Percentiles rank a stretch among this genome's conserved stretches.
These are phyloP conservation scores for Podaxis sp. DNA, from an alignment of 768 basidiomycete species.

Conservation along the genomic window DNA sequence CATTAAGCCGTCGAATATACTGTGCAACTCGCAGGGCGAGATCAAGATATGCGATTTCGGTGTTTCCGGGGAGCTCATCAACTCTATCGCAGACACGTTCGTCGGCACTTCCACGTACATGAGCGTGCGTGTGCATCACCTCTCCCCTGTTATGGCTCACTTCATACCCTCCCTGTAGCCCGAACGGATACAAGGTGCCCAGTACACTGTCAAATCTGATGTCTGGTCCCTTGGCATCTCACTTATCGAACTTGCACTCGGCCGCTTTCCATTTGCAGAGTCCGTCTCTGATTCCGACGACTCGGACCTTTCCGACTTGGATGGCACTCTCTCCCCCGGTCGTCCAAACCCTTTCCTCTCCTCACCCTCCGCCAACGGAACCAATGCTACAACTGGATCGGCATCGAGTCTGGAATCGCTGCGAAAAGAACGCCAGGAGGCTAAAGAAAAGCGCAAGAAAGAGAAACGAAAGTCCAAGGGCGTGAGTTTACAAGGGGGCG, in stretches of 20 bases:
- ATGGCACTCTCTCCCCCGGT: constrained; percentile 73
- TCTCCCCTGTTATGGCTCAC: constrained; percentile 7
- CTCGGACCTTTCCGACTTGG: constrained; percentile 55
- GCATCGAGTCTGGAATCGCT: constrained; percentile 12
- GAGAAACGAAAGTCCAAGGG: constrained; percentile 88
- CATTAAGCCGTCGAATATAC: constrained; percentile 98
- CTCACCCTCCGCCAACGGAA: not conserved
- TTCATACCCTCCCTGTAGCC: constrained; percentile 51
- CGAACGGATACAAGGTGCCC: constrained; percentile 97
- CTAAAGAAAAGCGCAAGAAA: constrained; percentile 39
- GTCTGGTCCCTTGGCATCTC: constrained; percentile 99
- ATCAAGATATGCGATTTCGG: constrained; percentile 99
- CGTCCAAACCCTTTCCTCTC: constrained; percentile 49
- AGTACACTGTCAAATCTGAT: constrained; percentile 98
- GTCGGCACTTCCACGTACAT: constrained; percentile 99
- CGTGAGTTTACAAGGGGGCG: constrained; percentile 89
- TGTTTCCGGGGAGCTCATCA: constrained; percentile 97
- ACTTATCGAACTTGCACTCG: constrained; percentile 93
- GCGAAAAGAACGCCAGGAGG: constrained; percentile 12
- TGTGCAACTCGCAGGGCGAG: constrained; percentile 89
- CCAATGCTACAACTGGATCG: constrained; percentile 18
- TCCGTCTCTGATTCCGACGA: constrained; percentile 57
- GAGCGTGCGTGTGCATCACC: constrained; percentile 70
- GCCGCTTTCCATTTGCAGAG: constrained; percentile 95
- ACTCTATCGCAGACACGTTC: constrained; percentile 98